Conservation (phyloP, 371 early-diverging fungal species). For the Parasitella parasitica region DNA sequence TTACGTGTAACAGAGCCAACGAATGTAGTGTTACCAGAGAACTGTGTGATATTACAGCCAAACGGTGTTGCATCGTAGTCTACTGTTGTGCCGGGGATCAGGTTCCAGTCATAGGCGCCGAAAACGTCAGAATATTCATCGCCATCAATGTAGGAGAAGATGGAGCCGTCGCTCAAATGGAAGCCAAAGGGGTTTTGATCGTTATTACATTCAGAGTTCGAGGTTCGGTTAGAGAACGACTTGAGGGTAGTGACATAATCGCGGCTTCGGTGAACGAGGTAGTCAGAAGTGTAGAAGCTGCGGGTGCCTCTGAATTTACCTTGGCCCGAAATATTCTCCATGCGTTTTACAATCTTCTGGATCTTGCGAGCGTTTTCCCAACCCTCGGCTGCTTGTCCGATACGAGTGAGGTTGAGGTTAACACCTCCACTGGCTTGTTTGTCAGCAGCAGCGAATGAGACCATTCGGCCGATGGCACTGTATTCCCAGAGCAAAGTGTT, state of each 20-base stretch:
- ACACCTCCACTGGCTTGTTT: constrained; percentile 27
- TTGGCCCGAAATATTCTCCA: background rate
- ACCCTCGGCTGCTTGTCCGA: constrained; percentile 5
- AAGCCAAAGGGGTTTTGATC: constrained; percentile 32
- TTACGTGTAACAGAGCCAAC: constrained; percentile 25
- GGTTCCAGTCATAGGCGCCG: constrained; percentile 34
- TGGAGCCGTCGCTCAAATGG: constrained; percentile 32
- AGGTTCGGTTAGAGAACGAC: constrained; percentile 29
- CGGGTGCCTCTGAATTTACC: constrained; percentile 22
- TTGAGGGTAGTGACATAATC: constrained; percentile 26
- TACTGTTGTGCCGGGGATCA: constrained; percentile 33
- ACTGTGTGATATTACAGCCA: constrained; percentile 22
- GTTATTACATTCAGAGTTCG: constrained; percentile 32
- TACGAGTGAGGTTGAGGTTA: constrained; percentile 12
- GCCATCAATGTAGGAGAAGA: constrained; percentile 27
- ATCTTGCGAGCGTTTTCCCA: constrained; percentile 11
- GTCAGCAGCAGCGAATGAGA: constrained; percentile 18
- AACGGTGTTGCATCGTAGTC: constrained; percentile 26
- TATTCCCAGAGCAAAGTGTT: constrained; percentile 22
- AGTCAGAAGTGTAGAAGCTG: constrained; percentile 9
- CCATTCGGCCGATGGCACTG: constrained; percentile 29
- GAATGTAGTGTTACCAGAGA: constrained; percentile 23
- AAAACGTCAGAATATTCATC: constrained; percentile 31
- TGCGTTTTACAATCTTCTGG: background rate
- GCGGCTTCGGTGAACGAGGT: constrained; percentile 22